Evolutionary conservation across 208 protist genomes (phyloP), one percentile per base, ranked within the genome.

Genomic region (Ichthyophonus hoferi): DNA sequence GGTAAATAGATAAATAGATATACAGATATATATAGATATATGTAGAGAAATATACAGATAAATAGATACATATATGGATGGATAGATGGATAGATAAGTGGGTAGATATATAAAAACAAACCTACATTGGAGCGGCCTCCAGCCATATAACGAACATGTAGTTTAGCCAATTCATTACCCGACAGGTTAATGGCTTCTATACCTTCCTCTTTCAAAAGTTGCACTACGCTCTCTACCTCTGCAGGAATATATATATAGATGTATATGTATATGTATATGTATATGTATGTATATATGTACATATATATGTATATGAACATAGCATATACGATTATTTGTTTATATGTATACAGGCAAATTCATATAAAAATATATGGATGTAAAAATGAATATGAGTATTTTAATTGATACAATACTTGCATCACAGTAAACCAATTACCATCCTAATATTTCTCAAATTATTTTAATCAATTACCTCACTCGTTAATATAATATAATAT

Each of bases 141-240:
- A 40, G 41, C 91, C 34, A 93, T 31, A 76, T 93, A 93, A 24
- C 93, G 88, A 14, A 83, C 77, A 85, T 94, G 93, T n/a, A 42
- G 14, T 58, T 94, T 94, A 3, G 92, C 92, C 12, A 93, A 38
- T 58, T 94, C 93, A 86, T 94, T 93, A 58, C 85, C 43, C 7
- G 88, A 88, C 1, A 94, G 79, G 77, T 93, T 89, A 33, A 86
- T 7, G 37, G 79, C 41, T 12, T 87, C 38, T 58, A 92, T 88
- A 2, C 88, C 83, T 14, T 86, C 42, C 35, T 37, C 79, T 3
- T 88, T 83, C 50, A 88, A 14, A 35, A 17, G 17, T 24, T 33
- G 33, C 3, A 88, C 40, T 34, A 88, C 40, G 14, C 24, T 7
- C 50, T 67, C 14, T 24, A 67, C 50, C 50, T 67, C 50, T 67